These are phyloP conservation scores for Triticum monococcum DNA, from an alignment of 176 grass and related monocot species.

Conservation along the genomic window DNA sequence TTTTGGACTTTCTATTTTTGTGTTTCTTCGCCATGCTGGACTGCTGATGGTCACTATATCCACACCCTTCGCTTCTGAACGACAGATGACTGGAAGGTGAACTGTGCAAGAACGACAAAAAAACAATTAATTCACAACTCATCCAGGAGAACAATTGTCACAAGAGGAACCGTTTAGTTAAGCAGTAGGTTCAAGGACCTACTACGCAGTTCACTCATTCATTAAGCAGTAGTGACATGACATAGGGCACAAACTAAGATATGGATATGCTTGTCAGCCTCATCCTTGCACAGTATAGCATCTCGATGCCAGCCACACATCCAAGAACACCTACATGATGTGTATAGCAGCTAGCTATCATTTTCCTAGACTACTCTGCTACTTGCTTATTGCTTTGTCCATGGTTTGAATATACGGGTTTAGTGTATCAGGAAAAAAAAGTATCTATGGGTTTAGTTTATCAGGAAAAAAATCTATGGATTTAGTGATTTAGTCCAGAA, in stretches of 20 bases:
- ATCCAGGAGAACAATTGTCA: neutral
- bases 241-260: neutral
- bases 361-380: too few relatives aligned
- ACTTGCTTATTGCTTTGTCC: too few relatives aligned
- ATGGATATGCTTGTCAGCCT: neutral
- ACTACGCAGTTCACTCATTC: too few relatives aligned
- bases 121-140: neutral
- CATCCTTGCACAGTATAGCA: neutral
- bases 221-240: too few relatives aligned
- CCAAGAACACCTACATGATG: conserved; percentile 2
- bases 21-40: conserved; percentile 68
- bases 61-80: conserved; percentile 11
- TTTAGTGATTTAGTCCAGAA: too few relatives aligned
- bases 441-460: too few relatives aligned
- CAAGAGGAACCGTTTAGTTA: neutral
- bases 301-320: neutral
- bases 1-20: conserved; percentile 52
- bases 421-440: too few relatives aligned
- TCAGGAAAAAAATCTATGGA: too few relatives aligned
- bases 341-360: too few relatives aligned
- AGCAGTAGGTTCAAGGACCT: too few relatives aligned
- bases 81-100: neutral
- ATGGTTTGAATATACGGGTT: too few relatives aligned
- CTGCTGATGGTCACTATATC: neutral
- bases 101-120: neutral